Evolutionary conservation across 2,329 filamentous ascomycete genomes (phyloP).

Genomic region (Cryphonectria nitschkei): DNA sequence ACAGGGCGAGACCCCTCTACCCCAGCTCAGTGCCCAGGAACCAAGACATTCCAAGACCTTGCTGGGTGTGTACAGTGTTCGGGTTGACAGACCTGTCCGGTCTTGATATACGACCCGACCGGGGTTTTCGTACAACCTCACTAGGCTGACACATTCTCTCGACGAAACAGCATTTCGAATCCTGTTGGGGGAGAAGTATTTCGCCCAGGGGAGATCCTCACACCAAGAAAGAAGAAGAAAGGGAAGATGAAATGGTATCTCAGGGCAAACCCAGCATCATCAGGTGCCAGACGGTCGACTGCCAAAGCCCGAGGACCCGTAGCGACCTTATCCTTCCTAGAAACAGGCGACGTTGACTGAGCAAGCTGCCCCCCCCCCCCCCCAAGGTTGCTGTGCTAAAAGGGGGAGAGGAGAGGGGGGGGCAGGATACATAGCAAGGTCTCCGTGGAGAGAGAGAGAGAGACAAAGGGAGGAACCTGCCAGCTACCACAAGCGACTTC

Average conservation of each 20-base stretch:
- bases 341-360: not conserved
- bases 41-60: not conserved
- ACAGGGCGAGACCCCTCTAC: not conserved
- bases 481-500: not conserved
- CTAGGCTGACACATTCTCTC: not conserved
- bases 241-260: not conserved
- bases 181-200: no score
- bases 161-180: not conserved
- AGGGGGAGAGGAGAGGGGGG: not conserved
- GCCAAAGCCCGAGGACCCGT: constrained; percentile 3
- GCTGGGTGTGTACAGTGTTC: not conserved
- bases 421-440: not conserved
- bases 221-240: not conserved
- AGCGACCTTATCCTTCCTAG: not conserved
- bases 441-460: not conserved
- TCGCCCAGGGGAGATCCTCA: not conserved
- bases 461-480: not conserved
- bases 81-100: not conserved
- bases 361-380: not conserved
- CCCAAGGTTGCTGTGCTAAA: not conserved
- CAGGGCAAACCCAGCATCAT: not conserved
- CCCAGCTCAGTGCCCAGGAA: not conserved
- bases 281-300: not conserved
- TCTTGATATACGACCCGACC: not conserved
- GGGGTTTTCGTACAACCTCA: not conserved